phyloP scores from a whole-genome alignment of 2,329 filamentous ascomycete species.

The Hypoxylon sp. region DNA sequence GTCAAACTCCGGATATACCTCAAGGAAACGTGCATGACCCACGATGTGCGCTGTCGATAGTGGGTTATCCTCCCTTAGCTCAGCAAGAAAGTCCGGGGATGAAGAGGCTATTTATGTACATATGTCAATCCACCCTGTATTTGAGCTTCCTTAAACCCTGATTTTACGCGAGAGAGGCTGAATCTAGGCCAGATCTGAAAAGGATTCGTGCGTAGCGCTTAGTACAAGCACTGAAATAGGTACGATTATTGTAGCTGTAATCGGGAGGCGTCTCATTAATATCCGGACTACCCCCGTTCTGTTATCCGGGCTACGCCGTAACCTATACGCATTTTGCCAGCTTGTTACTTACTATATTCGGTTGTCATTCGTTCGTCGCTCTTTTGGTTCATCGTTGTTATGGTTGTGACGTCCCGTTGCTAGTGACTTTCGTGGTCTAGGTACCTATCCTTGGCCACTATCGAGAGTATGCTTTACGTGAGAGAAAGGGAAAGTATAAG shows the following conservation, averaged over 20 bases:
- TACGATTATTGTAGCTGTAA: background rate
- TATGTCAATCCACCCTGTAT: background rate
- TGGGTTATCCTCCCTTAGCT: background rate
- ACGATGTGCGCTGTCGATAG: background rate
- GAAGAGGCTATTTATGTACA: background rate
- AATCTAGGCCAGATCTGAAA: background rate
- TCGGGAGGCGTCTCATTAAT: background rate
- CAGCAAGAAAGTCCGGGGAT: background rate
- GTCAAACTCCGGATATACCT: background rate
- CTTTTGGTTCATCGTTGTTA: too few species aligned
- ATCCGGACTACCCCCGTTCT: slow-evolving; percentile 4
- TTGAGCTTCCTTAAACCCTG: background rate
- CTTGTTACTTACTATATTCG: background rate
- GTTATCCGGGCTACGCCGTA: background rate
- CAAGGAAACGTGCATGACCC: background rate
- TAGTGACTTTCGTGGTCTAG: too few species aligned
- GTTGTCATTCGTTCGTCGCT: too few species aligned
- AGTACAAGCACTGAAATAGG: background rate
- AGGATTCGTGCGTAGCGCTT: background rate
- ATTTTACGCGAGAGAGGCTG: background rate
- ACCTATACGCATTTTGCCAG: background rate
- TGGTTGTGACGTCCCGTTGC: too few species aligned
- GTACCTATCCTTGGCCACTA: too few species aligned
- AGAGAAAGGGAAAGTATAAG: too few species aligned
- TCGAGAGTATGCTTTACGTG: too few species aligned